phyloP scores from a whole-genome alignment of 192 early-diverging fungal genomes.

The Gryganskiella cystojenkinii region DNA sequence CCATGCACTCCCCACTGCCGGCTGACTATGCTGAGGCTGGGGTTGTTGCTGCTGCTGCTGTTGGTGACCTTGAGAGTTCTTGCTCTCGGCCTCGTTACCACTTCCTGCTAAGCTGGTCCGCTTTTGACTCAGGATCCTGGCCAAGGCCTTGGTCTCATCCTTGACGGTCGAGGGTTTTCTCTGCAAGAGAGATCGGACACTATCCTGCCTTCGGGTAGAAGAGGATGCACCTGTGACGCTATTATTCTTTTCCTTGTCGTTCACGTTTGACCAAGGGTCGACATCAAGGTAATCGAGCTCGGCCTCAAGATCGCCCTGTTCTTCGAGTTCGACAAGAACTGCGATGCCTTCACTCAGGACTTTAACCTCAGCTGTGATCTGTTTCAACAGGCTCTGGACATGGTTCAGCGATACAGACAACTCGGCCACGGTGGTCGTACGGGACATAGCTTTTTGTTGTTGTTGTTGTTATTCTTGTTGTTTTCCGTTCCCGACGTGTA shows the following conservation, averaged over 20 bases:
- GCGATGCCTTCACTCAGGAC: constrained; percentile 40
- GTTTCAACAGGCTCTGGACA: constrained; percentile 42
- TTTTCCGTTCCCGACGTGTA: no score
- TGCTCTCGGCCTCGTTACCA: constrained; percentile 25
- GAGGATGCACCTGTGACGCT: not conserved
- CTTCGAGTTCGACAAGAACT: constrained; percentile 29
- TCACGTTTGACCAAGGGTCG: constrained; percentile 51
- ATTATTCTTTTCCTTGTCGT: constrained; percentile 35
- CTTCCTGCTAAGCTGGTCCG: constrained; percentile 9
- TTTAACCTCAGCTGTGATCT: constrained; percentile 46
- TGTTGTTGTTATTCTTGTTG: not conserved
- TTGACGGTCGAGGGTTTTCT: constrained; percentile 49
- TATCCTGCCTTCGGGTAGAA: constrained; percentile 16
- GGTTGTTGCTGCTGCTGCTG: not conserved
- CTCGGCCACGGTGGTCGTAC: constrained; percentile 27
- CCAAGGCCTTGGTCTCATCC: constrained; percentile 50
- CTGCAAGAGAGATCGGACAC: constrained; percentile 46
- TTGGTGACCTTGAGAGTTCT: constrained; percentile 9
- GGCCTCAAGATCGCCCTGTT: constrained; percentile 32
- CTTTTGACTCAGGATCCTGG: constrained; percentile 44
- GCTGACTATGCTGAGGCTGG: constrained; percentile 1
- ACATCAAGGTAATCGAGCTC: constrained; percentile 49
- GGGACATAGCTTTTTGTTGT: constrained; percentile 18
- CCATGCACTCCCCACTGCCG: no score
- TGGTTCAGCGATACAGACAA: constrained; percentile 36